phyloP scores from a whole-genome alignment of 2,329 filamentous ascomycete species.

The Leptographium flavum region DNA sequence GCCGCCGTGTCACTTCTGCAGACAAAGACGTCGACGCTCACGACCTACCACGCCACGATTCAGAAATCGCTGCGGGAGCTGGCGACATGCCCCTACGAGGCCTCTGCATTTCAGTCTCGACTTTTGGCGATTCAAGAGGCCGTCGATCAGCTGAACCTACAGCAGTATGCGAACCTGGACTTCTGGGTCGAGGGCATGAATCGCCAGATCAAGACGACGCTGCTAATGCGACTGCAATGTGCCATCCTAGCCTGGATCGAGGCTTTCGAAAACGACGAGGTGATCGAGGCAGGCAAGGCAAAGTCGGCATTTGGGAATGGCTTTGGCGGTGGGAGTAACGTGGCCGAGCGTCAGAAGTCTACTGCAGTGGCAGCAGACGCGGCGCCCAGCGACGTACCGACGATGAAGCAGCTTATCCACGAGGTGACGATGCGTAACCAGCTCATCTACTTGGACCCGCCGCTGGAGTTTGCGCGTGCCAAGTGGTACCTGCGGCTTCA shows the following conservation, averaged over 20 bases:
- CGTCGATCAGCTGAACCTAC: constrained; percentile 90
- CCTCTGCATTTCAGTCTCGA: constrained; percentile 62
- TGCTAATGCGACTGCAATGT: constrained; percentile 69
- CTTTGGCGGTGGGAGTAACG: not conserved
- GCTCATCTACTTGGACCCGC: constrained; percentile 90
- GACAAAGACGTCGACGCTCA: constrained; percentile 67
- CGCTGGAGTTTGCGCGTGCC: constrained; percentile 77
- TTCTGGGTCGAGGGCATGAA: constrained; percentile 88
- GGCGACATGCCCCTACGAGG: constrained; percentile 69
- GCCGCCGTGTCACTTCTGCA: constrained; percentile 77
- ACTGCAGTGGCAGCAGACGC: not conserved
- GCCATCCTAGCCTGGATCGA: constrained; percentile 80
- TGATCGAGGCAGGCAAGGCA: constrained; percentile 22
- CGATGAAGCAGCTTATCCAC: constrained; percentile 62
- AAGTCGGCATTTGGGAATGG: constrained; percentile 7
- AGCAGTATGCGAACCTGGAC: constrained; percentile 86
- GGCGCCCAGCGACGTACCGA: constrained; percentile 36
- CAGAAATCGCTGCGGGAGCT: constrained; percentile 76
- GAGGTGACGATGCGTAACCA: constrained; percentile 98
- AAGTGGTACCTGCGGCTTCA: constrained; percentile 91
- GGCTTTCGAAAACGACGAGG: constrained; percentile 55
- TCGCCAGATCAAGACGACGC: constrained; percentile 62
- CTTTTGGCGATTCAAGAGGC: constrained; percentile 79
- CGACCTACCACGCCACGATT: constrained; percentile 63
- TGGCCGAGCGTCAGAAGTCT: not conserved